Base-by-base conservation (phyloP, 1,284 basidiomycete species). In the Dichomitus squalens region DNA sequence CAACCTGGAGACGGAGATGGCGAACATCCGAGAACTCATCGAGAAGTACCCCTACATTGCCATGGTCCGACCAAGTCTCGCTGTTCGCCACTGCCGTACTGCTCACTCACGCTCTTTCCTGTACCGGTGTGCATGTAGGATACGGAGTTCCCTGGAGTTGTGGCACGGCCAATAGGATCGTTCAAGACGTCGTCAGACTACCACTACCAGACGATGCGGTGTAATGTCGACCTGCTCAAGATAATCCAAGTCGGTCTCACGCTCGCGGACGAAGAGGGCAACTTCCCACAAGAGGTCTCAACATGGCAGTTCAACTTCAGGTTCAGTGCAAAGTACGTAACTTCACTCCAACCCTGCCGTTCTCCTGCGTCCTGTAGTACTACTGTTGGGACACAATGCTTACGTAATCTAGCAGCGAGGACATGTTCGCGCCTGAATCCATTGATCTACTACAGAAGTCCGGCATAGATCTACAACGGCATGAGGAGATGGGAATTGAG, bases 301-400 rank as follows among this genome's bases (percentile, higher is more conserved):
- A 98, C 95, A 33, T 99, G 96, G 96, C 97, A 99, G 75, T 99
- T 99, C 80, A 99, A 99, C 76, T 98, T 99, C 76, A 85, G 86
- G 66, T 99, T 99, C 76, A 94, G 87, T 74, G 77, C 95, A 64
- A 85, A 86, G 94, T 96, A 72, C 67, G 92, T 82, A 11, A 8
- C 14, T 41, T 33, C 25, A 36, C 12, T 29, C 44, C 23, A 18
- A 29, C 21, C 18, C 34, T 18, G 7, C 7, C 48, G 33, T 20
- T 25, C 6, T 11, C 50, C 23, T 43, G 33, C 8, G 53, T 14
- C 35, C 18, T 31, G 33, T 29, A 46, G 51, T 56, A 23, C 31
- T 49, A 14, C 53, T 64, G 62, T 23, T 55, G 21, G 35, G 23
- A 7, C 11, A 36, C 2, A 2, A 20, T 49, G 64, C 61, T 70